Percentiles rank a stretch among this genome's conserved stretches.
Conservation (phyloP, 176 grass and related monocot species). For the Aegilops speltoides region DNA sequence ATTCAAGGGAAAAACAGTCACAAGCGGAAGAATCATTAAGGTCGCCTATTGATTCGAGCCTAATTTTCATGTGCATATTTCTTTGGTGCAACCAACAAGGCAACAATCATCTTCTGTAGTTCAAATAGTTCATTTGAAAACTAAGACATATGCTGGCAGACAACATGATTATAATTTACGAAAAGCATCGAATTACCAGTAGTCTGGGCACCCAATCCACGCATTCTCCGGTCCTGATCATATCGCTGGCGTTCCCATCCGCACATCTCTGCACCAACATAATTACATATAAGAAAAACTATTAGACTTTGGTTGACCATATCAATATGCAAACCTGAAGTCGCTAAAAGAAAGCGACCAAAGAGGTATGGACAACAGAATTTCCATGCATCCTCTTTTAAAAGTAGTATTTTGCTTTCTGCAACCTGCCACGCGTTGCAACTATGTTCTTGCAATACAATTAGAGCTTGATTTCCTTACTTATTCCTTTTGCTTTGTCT, state of each 20-base stretch:
- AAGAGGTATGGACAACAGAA: background rate
- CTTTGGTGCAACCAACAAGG: background rate
- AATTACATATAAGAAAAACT: background rate
- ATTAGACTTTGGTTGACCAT: background rate
- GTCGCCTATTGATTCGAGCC: background rate
- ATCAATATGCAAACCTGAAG: constrained; percentile 9
- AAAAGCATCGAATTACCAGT: constrained; percentile 46
- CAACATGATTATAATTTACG: background rate
- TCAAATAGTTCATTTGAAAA: background rate
- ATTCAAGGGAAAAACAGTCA: background rate
- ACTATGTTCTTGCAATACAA: background rate
- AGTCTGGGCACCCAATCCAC: constrained; percentile 42
- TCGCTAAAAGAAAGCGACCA: background rate
- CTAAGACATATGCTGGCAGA: background rate
- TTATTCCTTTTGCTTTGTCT: background rate
- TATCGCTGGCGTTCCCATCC: constrained; percentile 64
- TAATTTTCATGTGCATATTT: background rate
- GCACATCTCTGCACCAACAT: constrained; percentile 69
- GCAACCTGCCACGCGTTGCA: background rate
- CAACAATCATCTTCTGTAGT: background rate
- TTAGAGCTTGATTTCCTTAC: background rate
- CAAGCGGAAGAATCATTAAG: background rate
- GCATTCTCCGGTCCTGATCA: constrained; percentile 54
- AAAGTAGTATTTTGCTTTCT: constrained; percentile 36
- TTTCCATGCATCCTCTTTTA: background rate